Percentiles rank a stretch among this genome's conserved stretches.
Conservation (phyloP, 2,329 filamentous ascomycete genomes). For the Zasmidium citrigriseum region DNA sequence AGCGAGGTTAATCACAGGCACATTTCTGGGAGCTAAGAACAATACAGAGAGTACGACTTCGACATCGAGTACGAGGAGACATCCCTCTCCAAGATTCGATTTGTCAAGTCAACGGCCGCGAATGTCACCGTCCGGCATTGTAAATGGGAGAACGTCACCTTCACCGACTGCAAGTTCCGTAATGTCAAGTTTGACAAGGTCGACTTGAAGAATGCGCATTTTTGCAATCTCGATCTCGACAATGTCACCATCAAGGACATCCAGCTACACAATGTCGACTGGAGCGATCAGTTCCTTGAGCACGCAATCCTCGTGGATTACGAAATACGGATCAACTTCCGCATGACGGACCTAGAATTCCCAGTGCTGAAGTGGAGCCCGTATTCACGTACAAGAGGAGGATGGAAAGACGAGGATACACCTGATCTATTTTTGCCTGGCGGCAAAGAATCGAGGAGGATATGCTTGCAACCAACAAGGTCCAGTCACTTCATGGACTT, state of each 20-base stretch:
- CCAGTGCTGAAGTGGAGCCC: neutral
- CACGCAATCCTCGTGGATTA: neutral
- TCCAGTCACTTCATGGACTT: neutral
- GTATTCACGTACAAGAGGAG: neutral
- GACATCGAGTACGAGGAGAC: slow-evolving; percentile 1
- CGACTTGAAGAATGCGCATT: neutral
- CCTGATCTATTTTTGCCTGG: neutral
- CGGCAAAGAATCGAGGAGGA: neutral
- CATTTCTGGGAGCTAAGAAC: no score
- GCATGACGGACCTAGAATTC: neutral
- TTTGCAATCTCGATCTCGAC: neutral
- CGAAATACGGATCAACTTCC: no score
- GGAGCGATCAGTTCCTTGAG: neutral
- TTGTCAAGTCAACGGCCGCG: neutral
- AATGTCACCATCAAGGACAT: neutral
- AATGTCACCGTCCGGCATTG: neutral
- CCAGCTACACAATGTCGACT: neutral
- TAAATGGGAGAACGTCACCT: neutral
- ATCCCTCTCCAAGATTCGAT: neutral
- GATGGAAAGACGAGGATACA: neutral
- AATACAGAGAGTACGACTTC: neutral
- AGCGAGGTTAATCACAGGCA: no score
- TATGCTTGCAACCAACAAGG: no score
- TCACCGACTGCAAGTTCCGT: neutral
- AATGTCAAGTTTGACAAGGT: neutral